Percentiles rank a stretch among this genome's conserved stretches.
These are phyloP conservation scores for Lojkania enalia DNA, from an alignment of 2,329 filamentous ascomycete genomes.

Conservation along the genomic window DNA sequence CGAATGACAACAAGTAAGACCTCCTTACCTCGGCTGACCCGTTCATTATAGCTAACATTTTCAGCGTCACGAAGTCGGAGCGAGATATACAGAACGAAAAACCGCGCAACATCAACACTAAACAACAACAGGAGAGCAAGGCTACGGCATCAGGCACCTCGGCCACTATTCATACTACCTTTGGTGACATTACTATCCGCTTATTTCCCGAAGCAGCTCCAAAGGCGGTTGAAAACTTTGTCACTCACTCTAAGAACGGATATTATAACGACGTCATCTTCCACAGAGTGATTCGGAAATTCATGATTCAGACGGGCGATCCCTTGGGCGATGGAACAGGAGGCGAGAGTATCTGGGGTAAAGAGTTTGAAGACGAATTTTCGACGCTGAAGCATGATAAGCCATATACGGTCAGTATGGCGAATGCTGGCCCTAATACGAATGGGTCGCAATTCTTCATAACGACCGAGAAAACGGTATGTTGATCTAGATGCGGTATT, in stretches of 20 bases:
- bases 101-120: constrained; percentile 64
- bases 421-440: constrained; percentile 91
- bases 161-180: constrained; percentile 87
- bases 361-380: constrained; percentile 91
- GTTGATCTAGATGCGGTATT: constrained; percentile 36
- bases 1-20: constrained; percentile 72
- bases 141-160: constrained; percentile 73
- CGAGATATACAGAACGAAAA: constrained; percentile 96
- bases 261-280: constrained; percentile 99
- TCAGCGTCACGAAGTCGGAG: constrained; percentile 71
- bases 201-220: constrained; percentile 92
- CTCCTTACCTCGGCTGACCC: background rate
- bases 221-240: constrained; percentile 96
- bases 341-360: constrained; percentile 91
- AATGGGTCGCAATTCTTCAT: constrained; percentile 99
- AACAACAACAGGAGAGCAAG: constrained; percentile 58
- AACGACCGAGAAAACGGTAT: constrained; percentile 90
- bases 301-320: constrained; percentile 94
- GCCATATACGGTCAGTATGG: constrained; percentile 96
- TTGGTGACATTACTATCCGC: constrained; percentile 90
- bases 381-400: constrained; percentile 90
- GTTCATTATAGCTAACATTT: constrained; percentile 7
- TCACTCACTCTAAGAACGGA: constrained; percentile 82
- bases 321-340: constrained; percentile 87
- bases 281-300: constrained; percentile 94